Base-by-base conservation (phyloP, 2,329 filamentous ascomycete genomes). In the Byssoonygena ceratinophila region DNA sequence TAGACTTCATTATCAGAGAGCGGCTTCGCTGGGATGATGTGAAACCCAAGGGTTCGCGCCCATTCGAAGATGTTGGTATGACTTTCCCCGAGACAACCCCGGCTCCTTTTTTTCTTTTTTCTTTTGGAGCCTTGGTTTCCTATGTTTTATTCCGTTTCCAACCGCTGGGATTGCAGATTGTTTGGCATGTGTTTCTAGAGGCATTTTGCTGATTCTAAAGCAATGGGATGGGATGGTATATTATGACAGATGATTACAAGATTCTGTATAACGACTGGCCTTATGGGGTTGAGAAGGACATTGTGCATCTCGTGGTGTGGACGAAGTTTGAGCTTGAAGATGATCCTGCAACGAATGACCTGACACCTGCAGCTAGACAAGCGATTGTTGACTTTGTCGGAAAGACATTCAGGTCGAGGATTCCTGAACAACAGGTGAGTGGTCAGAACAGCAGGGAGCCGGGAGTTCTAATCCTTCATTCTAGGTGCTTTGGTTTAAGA, bases 401-500 rank as follows among this genome's bases (percentile, higher is more conserved):
- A 52, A 64, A 59, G 29, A 74, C 73, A 0, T 96, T 96, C 64
- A 73, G 77, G 14, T 67, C 63, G 29, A 66, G 62, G 43, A 58
- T 72, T 46, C 59, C 68, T 22, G 54, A 67, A 6, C 72, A 74
- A 22, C 69, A 76, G 56, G 47, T 50, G 25, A 50, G 47, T 34
- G 23, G 31, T 16, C 6, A n/a, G 16, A 31, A 18, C 7, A n/a
- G 9, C 14, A 14, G 14, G 4, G 18, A 18, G 9, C 14, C n/a
- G 34, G 18, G 14, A 9, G 9, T 37, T 23, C 34, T 40, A 46
- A 31, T 27, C 11, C 4, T 46, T 9, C 14, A 45, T 14, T 25
- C 32, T 31, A 58, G 88, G 74, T 83, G 23, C 63, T 79, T 51
- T 83, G 80, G 80, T 83, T 83, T 61, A 82, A 81, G 71, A 83